Base-by-base conservation (phyloP, 163 green algal species). In the Coccomyxa subellipsoidea region DNA sequence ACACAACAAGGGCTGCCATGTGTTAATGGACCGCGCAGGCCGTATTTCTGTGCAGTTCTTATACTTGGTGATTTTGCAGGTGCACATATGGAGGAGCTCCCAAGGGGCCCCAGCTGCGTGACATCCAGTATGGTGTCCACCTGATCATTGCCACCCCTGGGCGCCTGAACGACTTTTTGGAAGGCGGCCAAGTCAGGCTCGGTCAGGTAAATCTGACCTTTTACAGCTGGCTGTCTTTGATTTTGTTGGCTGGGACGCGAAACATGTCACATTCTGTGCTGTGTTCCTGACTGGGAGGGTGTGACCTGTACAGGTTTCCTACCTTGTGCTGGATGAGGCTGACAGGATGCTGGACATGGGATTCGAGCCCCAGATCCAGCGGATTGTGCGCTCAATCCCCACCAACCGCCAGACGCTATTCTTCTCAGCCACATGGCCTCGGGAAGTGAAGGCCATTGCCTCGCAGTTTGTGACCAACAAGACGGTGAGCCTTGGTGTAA, bases 271-370 rank as follows among this genome's bases (percentile, higher is more conserved):
- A n/a, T n/a, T 54, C 0, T 12, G 47, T 59, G 23, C n/a, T 70
- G 25, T 35, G n/a, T 32, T 32, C 21, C n/a, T 76, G 69, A 76
- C 5, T 37, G 69, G 18, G 18, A 59, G 92, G 70, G 1, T 8
- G 4, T 59, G 21, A 18, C n/a, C 47, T 59, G 47, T 27, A 27
- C 47, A 59, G 66, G 92, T 98, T 54, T 95, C 91, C 0, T 98
- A 95, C 86, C 88, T 98, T 38, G 95, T 99, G 21, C 90, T 99
- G 59, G 96, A 99, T 83, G 96, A 99, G 87, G 96, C 96, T 0
- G 96, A 99, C 84, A 91, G 96, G 82, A 98, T 98, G 96, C 89
- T 99, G 78, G 96, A 99, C 91, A 90, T 98, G 80, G 96, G 96
- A 38, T 98, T 98, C 86, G 94, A 98, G 89, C 93, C 93, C 8